Evolutionary conservation across 371 early-diverging fungal species (phyloP), one percentile per base, ranked within the genome.

Genomic region (Blyttiomyces sp.): DNA sequence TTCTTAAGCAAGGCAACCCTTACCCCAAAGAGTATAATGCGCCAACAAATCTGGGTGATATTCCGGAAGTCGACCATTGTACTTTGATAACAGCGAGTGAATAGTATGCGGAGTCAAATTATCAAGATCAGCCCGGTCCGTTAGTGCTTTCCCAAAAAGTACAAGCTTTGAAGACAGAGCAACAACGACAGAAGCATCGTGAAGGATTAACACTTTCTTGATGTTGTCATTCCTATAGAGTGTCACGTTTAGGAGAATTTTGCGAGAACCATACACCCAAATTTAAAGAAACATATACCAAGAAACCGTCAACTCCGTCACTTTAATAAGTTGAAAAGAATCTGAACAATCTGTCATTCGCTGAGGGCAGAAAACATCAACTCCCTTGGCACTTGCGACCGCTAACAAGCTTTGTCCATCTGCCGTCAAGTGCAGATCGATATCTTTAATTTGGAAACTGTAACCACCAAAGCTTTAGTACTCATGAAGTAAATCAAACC

Each of bases 21-120:
- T 75, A 77, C 88, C 88, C 89, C 89, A 90, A 69, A 90, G 69
- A 19, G 89, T 68, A 63, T 90, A 88, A 49, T 90, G 85, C 7
- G 83, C 73, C 39, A 92, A 63, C 34, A 88, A 72, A n/a, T 78
- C 66, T 1, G 92, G 92, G 63, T 92, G 90, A 63, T 91, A 87
- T 44, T 89, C 85, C 0, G 88, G 88, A 28, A 63, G 73, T 43
- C 72, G 54, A 4, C 75, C 75, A 45, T 68, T 74, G 16, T 13
- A 36, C 19, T 43, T 26, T 27, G 44, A 39, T 16, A 57, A 61
- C 23, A 62, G 31, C 23, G 49, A 42, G 56, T 50, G 66, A n/a
- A 55, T 32, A n/a, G 49, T 72, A 7, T 32, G 5, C 2, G 70
- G 67, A 28, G 28, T 17, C 27, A 45, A 6, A 23, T 35, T 23